Evolutionary conservation across 208 protist genomes (phyloP).

Genomic region (Leishmania mexicana): DNA sequence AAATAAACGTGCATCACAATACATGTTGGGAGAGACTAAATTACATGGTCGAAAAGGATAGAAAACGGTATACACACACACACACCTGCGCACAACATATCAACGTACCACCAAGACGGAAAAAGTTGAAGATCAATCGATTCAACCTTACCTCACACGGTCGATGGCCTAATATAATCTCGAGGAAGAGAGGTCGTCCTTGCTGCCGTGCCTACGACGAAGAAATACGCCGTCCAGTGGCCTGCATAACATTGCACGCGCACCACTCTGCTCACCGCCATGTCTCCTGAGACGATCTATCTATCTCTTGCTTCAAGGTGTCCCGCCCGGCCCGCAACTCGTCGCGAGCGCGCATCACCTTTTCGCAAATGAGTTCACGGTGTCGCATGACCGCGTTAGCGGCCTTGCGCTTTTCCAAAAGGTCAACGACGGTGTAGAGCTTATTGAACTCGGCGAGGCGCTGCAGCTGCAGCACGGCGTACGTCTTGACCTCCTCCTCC

Average conservation of each 20-base stretch:
- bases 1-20: neutral
- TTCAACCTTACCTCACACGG: neutral
- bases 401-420: constrained; percentile 65
- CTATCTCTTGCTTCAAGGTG: constrained; percentile 23
- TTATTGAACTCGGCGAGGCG: constrained; percentile 78
- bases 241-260: neutral
- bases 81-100: neutral
- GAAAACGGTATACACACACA: neutral
- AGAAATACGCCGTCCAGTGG: neutral
- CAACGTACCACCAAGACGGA: neutral
- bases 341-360: constrained; percentile 52
- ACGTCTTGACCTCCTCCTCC: constrained; percentile 57
- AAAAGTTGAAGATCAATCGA: neutral
- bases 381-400: constrained; percentile 54
- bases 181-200: neutral
- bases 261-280: neutral
- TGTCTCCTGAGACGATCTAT: constrained; percentile 3
- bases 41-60: constrained; percentile 3
- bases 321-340: constrained; percentile 41
- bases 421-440: constrained; percentile 57
- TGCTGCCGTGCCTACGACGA: neutral
- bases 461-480: constrained; percentile 61
- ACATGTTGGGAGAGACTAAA: neutral
- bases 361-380: constrained; percentile 45
- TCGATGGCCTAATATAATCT: neutral